Conservation (phyloP, 768 basidiomycete genomes). For the Mycena venus region DNA sequence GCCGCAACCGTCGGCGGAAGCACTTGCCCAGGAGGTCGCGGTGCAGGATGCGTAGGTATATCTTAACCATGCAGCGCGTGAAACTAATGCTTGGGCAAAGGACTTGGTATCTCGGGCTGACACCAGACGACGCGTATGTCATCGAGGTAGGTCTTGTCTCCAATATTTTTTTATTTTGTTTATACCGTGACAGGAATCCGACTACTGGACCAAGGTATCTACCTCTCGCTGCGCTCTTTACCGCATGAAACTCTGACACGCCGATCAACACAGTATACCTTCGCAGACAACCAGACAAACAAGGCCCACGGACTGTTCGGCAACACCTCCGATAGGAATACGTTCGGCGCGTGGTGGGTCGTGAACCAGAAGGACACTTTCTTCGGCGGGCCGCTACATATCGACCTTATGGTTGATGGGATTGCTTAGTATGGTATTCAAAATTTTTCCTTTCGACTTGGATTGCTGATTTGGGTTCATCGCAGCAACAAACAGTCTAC, state of each 20-base stretch:
- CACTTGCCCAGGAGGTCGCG: constrained; percentile 32
- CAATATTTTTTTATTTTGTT: neutral
- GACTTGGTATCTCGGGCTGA: constrained; percentile 43
- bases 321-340: constrained; percentile 4
- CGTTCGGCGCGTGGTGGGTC: constrained; percentile 45
- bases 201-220: constrained; percentile 41
- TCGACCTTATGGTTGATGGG: constrained; percentile 26
- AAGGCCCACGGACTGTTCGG: constrained; percentile 42
- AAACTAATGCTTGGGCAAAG: constrained; percentile 9
- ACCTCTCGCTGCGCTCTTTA: neutral
- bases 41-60: constrained; percentile 40
- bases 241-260: too few species aligned
- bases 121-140: constrained; percentile 40
- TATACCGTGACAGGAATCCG: constrained; percentile 36
- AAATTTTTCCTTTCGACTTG: neutral
- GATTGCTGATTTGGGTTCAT: neutral
- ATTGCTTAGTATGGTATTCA: constrained; percentile 10
- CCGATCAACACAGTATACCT: too few species aligned
- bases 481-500: constrained; percentile 31
- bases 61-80: neutral
- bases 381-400: constrained; percentile 31
- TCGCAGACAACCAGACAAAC: constrained; percentile 47
- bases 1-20: constrained; percentile 34
- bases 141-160: constrained; percentile 16
- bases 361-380: constrained; percentile 43